Evolutionary conservation across 2,329 filamentous ascomycete species (phyloP), one percentile per base, ranked within the genome.

Genomic region (Fusarium brevicatenulatum): DNA sequence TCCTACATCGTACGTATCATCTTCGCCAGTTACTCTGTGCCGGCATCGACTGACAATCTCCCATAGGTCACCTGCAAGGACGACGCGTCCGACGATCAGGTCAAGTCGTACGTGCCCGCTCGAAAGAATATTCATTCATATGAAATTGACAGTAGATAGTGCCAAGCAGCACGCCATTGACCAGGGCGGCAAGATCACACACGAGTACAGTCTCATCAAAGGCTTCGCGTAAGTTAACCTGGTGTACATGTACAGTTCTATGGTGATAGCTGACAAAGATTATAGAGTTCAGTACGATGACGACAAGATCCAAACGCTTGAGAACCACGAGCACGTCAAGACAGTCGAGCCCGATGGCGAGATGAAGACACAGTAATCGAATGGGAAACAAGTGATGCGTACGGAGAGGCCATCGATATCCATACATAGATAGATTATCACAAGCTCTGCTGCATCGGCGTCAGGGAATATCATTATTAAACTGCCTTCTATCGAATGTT

Each of bases 171-270:
- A 91, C 66, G 93, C 91, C 76, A 84, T 81, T 68, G 88, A 92
- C 46, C 90, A 95, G 81, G 95, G 95, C 80, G 95, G 95, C 81
- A 90, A 90, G 82, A 96, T 98, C 84, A 90, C 85, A 62, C 91
- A 96, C 77, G 93, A 96, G 82, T 97, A 94, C 87, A 91, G 85
- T 69, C 84, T 97, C 77, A 95, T 97, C 88, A 97, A 95, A 86
- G 95, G 92, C 66, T 98, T 98, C 86, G 91, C 93, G 95, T 98
- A 90, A 76, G 93, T 87, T 44, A 36, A 5, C 52, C 21, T 39
- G 50, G 18, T 34, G 23, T 19, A 21, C 18, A 23, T 28, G 21
- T 16, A 18, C 11, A 49, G 37, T 28, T 34, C 18, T 9, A 39
- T 21, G 25, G n/a, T 43, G 34, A 68, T 23, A 28, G 10, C 32